A percentile compares a stretch with the other conserved stretches of the same genome.
Evolutionary conservation across 768 basidiomycete genomes (phyloP).

Genomic region (Hydnomerulius pinastri): DNA sequence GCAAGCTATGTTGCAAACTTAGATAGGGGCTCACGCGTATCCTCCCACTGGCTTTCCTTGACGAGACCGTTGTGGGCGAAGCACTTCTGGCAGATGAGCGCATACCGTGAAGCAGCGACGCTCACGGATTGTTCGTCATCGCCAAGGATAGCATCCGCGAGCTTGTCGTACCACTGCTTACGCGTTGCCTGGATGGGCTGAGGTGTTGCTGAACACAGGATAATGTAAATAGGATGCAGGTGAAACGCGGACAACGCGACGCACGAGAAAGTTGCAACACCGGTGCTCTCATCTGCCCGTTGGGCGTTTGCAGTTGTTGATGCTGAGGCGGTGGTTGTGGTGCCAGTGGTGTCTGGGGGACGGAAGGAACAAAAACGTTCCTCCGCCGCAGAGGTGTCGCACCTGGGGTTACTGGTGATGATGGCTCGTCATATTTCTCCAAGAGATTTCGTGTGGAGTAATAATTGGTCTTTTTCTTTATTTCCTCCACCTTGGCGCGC

Average conservation of each 20-base stretch:
- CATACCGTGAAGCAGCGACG: slow-evolving; percentile 57
- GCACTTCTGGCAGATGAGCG: slow-evolving; percentile 86
- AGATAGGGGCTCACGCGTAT: slow-evolving; percentile 63
- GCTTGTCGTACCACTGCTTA: slow-evolving; percentile 84
- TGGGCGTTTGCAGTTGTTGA: slow-evolving; percentile 21
- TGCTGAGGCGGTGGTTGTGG: slow-evolving; percentile 27
- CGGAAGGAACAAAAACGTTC: slow-evolving; percentile 29
- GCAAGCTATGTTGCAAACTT: neutral
- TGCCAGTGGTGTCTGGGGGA: slow-evolving; percentile 34
- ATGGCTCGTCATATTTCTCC: slow-evolving; percentile 80
- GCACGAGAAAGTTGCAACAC: slow-evolving; percentile 42
- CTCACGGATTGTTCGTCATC: slow-evolving; percentile 52
- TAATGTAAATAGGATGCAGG: slow-evolving; percentile 11
- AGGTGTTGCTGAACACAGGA: slow-evolving; percentile 33
- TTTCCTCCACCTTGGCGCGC: slow-evolving; percentile 86
- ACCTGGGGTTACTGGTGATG: slow-evolving; percentile 30
- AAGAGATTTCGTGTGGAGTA: slow-evolving; percentile 89
- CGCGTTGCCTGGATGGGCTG: slow-evolving; percentile 50
- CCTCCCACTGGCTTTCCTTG: slow-evolving; percentile 78
- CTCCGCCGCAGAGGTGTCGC: slow-evolving; percentile 47
- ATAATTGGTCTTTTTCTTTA: slow-evolving; percentile 98
- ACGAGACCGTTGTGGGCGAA: slow-evolving; percentile 89
- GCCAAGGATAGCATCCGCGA: slow-evolving; percentile 85
- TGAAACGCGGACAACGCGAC: slow-evolving; percentile 17
- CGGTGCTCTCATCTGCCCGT: slow-evolving; percentile 23